These are phyloP conservation scores for Ananas comosus DNA, from an alignment of 176 grass and related monocot genomes.

Conservation along the genomic window DNA sequence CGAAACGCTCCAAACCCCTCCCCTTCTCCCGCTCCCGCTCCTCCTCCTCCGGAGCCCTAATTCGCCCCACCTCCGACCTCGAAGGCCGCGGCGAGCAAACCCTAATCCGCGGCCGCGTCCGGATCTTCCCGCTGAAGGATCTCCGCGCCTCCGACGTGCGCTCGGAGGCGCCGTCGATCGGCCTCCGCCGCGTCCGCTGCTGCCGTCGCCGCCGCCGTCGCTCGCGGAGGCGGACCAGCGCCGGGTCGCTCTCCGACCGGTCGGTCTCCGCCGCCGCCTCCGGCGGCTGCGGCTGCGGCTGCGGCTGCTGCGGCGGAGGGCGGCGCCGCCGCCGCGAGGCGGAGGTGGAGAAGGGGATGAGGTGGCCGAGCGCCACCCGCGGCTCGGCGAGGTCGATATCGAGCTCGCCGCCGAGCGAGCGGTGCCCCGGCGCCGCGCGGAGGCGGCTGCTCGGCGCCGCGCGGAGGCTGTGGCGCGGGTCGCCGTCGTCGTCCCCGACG, in stretches of 20 bases:
- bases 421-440: conserved; percentile 15
- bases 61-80: neutral
- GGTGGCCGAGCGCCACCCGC: conserved; percentile 25
- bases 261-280: neutral
- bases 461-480: conserved; percentile 4
- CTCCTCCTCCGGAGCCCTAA: neutral
- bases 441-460: conserved; percentile 13
- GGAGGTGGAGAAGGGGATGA: conserved; percentile 32
- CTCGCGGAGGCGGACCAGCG: no score
- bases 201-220: neutral
- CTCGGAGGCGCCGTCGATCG: neutral
- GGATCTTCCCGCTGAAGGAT: conserved; percentile 40
- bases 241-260: no score
- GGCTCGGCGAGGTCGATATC: conserved; percentile 26
- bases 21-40: conserved; percentile 3
- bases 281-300: conserved; percentile 14
- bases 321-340: neutral
- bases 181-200: conserved; percentile 9
- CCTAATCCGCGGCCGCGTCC: conserved; percentile 11
- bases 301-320: conserved; percentile 11
- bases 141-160: neutral
- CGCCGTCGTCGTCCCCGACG: conserved; percentile 22
- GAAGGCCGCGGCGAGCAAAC: conserved; percentile 27
- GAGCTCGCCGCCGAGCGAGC: conserved; percentile 45
- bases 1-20: conserved; percentile 51